Evolutionary conservation across 2,329 filamentous ascomycete species (phyloP), one percentile per base, ranked within the genome.

Genomic region (Aspergillus ruber): DNA sequence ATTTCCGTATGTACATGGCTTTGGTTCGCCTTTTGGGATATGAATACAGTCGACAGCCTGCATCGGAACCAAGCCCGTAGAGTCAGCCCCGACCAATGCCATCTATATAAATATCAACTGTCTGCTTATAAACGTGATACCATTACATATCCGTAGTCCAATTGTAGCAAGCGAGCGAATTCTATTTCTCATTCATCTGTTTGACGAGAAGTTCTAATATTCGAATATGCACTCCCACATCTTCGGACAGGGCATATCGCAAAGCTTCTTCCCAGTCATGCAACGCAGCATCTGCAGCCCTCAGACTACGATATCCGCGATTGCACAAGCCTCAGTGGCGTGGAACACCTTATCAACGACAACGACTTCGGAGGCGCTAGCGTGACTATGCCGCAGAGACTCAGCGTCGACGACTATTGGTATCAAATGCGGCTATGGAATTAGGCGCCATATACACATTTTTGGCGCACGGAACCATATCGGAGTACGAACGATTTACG

Each of bases 281-380:
- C n/a, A n/a, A n/a, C n/a, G n/a, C n/a, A n/a, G n/a, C n/a, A n/a
- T n/a, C n/a, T n/a, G n/a, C n/a, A n/a, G n/a, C n/a, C n/a, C n/a
- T n/a, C n/a, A n/a, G n/a, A 44, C 18, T 53, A 55, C 44, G 35
- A 27, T 18, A 50, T 50, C 20, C 43, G 50, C 15, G 39, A 57
- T 36, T 54, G 50, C 23, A 13, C 44, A 13, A 36, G 47, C 8
- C 38, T 58, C 3, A 44, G 48, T 33, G 46, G 50, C 21, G 46
- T 54, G 9, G 68, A 72, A 49, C 68, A 76, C 3, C 62, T 85
- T 32, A 81, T 95, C 46, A 78, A 77, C 2, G 70, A 79, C 1
- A 71, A 81, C 2, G 74, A 83, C 53, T 95, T 95, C 62, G 90
- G 90, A 8, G 90, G 90, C 45, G 88, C 86, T 1, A 93, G 87